Evolutionary conservation across 2,329 filamentous ascomycete genomes (phyloP).

Genomic region (Aspergillus sp.): DNA sequence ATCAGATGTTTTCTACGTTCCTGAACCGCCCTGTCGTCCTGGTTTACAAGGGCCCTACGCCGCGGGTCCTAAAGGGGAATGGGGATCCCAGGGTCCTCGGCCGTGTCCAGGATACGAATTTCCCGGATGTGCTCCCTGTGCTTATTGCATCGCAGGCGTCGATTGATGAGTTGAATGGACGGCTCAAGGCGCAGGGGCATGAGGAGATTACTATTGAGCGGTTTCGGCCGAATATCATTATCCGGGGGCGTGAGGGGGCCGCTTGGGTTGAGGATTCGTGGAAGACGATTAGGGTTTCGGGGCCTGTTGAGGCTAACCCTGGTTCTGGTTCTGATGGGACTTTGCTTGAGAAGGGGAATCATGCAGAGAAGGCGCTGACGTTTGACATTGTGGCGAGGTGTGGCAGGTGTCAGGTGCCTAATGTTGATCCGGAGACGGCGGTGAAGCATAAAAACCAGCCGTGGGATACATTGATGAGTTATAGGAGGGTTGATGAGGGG

Average conservation of each 20-base stretch:
- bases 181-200: slow-evolving; percentile 45
- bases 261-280: slow-evolving; percentile 65
- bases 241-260: slow-evolving; percentile 47
- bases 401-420: slow-evolving; percentile 62
- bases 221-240: slow-evolving; percentile 64
- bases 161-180: slow-evolving; percentile 58
- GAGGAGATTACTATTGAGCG: slow-evolving; percentile 59
- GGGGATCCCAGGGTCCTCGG: slow-evolving; percentile 56
- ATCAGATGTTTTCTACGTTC: slow-evolving; percentile 55
- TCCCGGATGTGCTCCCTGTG: slow-evolving; percentile 61
- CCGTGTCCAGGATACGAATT: slow-evolving; percentile 54
- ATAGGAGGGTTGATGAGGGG: slow-evolving; percentile 59
- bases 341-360: neutral
- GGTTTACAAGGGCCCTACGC: slow-evolving; percentile 62
- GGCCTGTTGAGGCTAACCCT: neutral
- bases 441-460: slow-evolving; percentile 59
- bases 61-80: slow-evolving; percentile 56
- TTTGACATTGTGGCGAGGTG: slow-evolving; percentile 61
- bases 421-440: slow-evolving; percentile 64
- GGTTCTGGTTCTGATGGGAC: slow-evolving; percentile 4
- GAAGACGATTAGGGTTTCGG: slow-evolving; percentile 53
- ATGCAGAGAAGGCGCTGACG: slow-evolving; percentile 32
- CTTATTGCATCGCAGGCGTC: slow-evolving; percentile 57
- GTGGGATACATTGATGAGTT: slow-evolving; percentile 63
- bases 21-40: slow-evolving; percentile 57